Conservation (phyloP, 805 yeast genomes). For the Saccharomycopsis oosterbeekiorum region DNA sequence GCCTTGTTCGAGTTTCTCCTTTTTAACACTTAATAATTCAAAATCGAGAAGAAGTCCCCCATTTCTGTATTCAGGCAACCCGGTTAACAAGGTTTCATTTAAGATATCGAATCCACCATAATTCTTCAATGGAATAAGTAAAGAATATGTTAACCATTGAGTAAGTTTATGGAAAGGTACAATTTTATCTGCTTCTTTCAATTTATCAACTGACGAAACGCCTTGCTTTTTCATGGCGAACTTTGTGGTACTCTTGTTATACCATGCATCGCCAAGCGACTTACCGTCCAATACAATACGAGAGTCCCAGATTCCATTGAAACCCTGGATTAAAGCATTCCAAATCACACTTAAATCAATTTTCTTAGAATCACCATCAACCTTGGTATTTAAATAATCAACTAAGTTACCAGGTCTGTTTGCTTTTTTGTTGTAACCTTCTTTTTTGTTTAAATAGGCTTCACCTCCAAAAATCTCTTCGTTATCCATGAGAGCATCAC, state of each 20-base stretch:
- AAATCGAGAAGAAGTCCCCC: conserved; percentile 56
- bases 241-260: conserved; percentile 17
- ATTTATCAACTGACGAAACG: conserved; percentile 17
- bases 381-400: conserved; percentile 32
- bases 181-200: conserved; percentile 30
- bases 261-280: conserved; percentile 58
- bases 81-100: conserved; percentile 38
- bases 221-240: conserved; percentile 27
- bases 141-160: conserved; percentile 58
- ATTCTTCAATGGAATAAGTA: conserved; percentile 40
- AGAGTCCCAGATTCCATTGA: conserved; percentile 50
- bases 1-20: conserved; percentile 31
- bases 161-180: conserved; percentile 58
- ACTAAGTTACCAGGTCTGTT: conserved; percentile 43
- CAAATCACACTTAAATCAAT: conserved; percentile 41
- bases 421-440: background rate
- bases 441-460: background rate
- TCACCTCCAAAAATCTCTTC: conserved; percentile 33
- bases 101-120: conserved; percentile 33
- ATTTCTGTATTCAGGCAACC: conserved; percentile 52
- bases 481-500: conserved; percentile 34
- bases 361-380: conserved; percentile 18
- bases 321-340: conserved; percentile 46
- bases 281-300: conserved; percentile 41
- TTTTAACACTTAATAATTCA: conserved; percentile 40